Base-by-base conservation (phyloP, 768 basidiomycete species). In the Trametes coccinea region DNA sequence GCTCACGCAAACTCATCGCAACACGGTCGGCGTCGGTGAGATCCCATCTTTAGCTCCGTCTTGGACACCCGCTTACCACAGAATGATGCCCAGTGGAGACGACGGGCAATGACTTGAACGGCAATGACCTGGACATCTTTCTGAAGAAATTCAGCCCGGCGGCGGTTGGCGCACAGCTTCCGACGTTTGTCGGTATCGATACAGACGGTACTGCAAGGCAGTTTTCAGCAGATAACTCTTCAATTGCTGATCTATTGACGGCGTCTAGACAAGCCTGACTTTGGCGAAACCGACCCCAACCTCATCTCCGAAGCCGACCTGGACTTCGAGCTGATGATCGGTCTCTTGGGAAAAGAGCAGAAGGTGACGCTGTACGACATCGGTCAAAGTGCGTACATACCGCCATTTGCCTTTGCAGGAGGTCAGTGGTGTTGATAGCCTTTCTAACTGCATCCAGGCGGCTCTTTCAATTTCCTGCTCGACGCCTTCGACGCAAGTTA, bases 401-500 rank as follows among this genome's bases (percentile, higher is more conserved):
- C 22, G 1, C 17, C 40, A 4, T 27, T 11, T 39, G 22, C 34
- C 11, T 37, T 11, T 37, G 34, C 34, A 37, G 11, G 6, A 11
- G 6, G 6, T 37, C 5, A 37, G 11, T 6, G 6, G 51, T 9
- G 13, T 17, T 34, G 13, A 41, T 48, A 5, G 3, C 27, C 22
- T 2, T 29, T 3, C n/a, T 10, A 22, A 13, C 2, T 10, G 5
- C 27, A n/a, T 37, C 44, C 37, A 81, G 80, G 75, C 46, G 80
- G 70, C 47, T 76, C 76, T 2, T 77, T 80, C 68, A 73, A 77
- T 66, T 79, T 79, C 61, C 75, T 78, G 55, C 74, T 82, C 22
- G 79, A 82, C 62, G 80, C 78, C 1, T 40, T 81, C 9, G 80
- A 80, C 53, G 73, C 66, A 17, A 67, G 72, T 2, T 82, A 73